phyloP scores from a whole-genome alignment of 306 rosid species.

The Cyamopsis tetragonoloba region DNA sequence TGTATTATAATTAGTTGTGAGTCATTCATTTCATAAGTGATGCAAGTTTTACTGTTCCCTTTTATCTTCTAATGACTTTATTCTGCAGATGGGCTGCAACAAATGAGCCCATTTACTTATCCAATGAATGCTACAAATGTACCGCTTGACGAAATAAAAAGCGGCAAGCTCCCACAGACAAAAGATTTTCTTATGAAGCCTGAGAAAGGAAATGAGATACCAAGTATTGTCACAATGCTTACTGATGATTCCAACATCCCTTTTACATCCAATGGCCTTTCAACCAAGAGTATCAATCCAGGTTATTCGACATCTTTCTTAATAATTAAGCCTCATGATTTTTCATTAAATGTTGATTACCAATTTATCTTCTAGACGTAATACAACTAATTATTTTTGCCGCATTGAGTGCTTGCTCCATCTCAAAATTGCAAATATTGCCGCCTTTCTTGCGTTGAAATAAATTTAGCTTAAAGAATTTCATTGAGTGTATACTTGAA shows the following conservation, averaged over 20 bases:
- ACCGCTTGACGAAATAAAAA: slow-evolving; percentile 30
- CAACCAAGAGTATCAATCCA: slow-evolving; percentile 35
- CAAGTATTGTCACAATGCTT: slow-evolving; percentile 25
- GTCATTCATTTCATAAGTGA: not conserved
- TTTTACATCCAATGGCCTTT: slow-evolving; percentile 32
- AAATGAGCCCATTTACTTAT: slow-evolving; percentile 29
- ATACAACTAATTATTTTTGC: not conserved
- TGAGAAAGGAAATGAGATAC: slow-evolving; percentile 33
- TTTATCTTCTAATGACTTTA: slow-evolving; percentile 7
- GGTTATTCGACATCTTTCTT: slow-evolving; percentile 29
- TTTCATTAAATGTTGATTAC: not conserved
- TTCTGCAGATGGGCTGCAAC: slow-evolving; percentile 47
- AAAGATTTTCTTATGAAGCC: slow-evolving; percentile 46
- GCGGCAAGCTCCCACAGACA: slow-evolving; percentile 35
- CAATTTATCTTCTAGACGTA: not conserved
- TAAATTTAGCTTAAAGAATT: not conserved
- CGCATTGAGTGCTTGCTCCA: not conserved
- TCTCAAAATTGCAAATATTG: not conserved
- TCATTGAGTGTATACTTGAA: not conserved
- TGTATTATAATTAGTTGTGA: not conserved
- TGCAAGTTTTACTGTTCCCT: not conserved
- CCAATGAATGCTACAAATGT: slow-evolving; percentile 36
- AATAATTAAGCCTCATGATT: not conserved
- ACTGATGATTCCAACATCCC: slow-evolving; percentile 32
- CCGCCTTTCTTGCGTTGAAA: not conserved